Evolutionary conservation across 495 filamentous ascomycete species (phyloP), one percentile per base, ranked within the genome.

Genomic region (Penicillium diatomitis): DNA sequence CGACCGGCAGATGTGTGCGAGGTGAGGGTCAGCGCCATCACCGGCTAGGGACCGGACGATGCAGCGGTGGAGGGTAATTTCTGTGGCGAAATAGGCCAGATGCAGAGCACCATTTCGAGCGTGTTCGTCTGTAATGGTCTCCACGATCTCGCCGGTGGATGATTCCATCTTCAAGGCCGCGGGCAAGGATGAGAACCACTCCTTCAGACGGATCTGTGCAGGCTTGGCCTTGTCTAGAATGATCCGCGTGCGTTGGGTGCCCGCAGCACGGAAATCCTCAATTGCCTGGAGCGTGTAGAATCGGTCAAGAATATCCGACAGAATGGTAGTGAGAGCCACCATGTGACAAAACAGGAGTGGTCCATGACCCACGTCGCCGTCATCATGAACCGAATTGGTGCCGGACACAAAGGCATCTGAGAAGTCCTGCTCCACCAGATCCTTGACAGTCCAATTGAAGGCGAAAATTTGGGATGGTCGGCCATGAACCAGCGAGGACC

Each of bases 1-100:
- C 28, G 85, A 90, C 45, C 92, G 92, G 68, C 90, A 96, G 60
- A 97, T 96, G 70, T 96, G 89, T 11, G 90, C 79, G 41, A 96
- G 81, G 63, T 75, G 75, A 8, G 68, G 64, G 54, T 78, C 75
- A 20, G 68, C 64, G 41, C 71, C 64, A 12, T 66, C 61, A 2
- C 65, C 56, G 27, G 64, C 59, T 29, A 83, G 64, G 6, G 72
- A 76, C 20, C 77, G 73, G 39, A 83, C 70, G 48, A 83, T 79
- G 56, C 71, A 78, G 31, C 80, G 73, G 60, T 80, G 79, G 4
- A 83, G 69, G 37, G 79, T 80, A 52, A 81, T 80, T 61, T 81
- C 78, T 7, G 76, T 78, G 32, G 80, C 75, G 44, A 82, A 79
- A 61, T 81, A 83, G 38, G 76, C 74, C 29, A 83, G 65, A 46